Evolutionary conservation across 495 filamentous ascomycete species (phyloP).

Genomic region (Hypoxylon trugodes): DNA sequence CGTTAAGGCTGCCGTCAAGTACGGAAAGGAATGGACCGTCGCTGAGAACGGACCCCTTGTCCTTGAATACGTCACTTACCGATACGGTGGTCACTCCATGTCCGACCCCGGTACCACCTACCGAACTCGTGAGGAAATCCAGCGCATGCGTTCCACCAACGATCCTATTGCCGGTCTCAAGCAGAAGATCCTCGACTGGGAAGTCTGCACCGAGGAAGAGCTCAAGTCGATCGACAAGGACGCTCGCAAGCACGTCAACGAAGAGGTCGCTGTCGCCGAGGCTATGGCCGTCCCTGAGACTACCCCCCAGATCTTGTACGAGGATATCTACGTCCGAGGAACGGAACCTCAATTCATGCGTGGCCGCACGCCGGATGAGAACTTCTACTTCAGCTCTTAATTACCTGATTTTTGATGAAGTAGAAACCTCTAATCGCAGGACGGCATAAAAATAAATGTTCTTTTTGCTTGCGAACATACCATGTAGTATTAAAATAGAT

Average conservation of each 20-base stretch:
- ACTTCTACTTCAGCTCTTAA: conserved; percentile 73
- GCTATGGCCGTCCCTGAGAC: conserved; percentile 80
- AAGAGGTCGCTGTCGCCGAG: conserved; percentile 91
- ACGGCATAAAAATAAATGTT: conserved; percentile 8
- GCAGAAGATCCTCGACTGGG: conserved; percentile 97
- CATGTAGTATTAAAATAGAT: conserved; percentile 44
- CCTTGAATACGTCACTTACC: conserved; percentile 98
- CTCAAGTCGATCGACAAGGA: conserved; percentile 95
- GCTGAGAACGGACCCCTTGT: conserved; percentile 90
- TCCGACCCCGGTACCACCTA: conserved; percentile 99
- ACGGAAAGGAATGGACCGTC: conserved; percentile 84
- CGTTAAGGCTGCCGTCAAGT: conserved; percentile 92
- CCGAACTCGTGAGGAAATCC: conserved; percentile 98
- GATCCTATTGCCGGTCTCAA: conserved; percentile 98
- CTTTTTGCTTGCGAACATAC: conserved; percentile 10
- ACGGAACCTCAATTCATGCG: conserved; percentile 90
- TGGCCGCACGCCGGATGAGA: conserved; percentile 91
- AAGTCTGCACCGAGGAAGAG: conserved; percentile 91
- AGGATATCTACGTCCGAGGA: conserved; percentile 96
- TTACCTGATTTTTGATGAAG: conserved; percentile 1
- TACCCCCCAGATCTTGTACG: conserved; percentile 81
- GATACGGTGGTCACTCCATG: conserved; percentile 99
- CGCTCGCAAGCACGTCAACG: conserved; percentile 82
- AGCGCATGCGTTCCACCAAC: conserved; percentile 98
- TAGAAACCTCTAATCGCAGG: neutral